phyloP scores from a whole-genome alignment of 129 eudicot genomes.

The Helianthus annuus region HanXRQr2.0-SUNRISE NC_035445.2:18793897-18794396 shows the following conservation, averaged over 20 bases:
- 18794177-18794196: too few relatives aligned
- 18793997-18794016: conserved; percentile 29
- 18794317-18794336: too few relatives aligned
- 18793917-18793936: conserved; percentile 82
- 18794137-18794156: conserved; percentile 3
- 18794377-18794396: too few relatives aligned
- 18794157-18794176: neutral
- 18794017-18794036: neutral
- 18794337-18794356: too few relatives aligned
- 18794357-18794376: too few relatives aligned
- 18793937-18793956: conserved; percentile 41
- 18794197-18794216: too few relatives aligned
- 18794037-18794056: neutral
- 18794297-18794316: too few relatives aligned
- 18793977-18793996: conserved; percentile 27
- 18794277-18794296: too few relatives aligned
- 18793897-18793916: conserved; percentile 78
- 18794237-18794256: too few relatives aligned
- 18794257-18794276: too few relatives aligned
- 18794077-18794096: neutral
- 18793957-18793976: conserved; percentile 39
- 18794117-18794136: neutral
- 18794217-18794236: too few relatives aligned
- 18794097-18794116: neutral
- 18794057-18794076: neutral